Evolutionary conservation across 1,139 yeast species (phyloP), one percentile per base, ranked within the genome.

Genomic region (Meyerozyma guilliermondii): DNA sequence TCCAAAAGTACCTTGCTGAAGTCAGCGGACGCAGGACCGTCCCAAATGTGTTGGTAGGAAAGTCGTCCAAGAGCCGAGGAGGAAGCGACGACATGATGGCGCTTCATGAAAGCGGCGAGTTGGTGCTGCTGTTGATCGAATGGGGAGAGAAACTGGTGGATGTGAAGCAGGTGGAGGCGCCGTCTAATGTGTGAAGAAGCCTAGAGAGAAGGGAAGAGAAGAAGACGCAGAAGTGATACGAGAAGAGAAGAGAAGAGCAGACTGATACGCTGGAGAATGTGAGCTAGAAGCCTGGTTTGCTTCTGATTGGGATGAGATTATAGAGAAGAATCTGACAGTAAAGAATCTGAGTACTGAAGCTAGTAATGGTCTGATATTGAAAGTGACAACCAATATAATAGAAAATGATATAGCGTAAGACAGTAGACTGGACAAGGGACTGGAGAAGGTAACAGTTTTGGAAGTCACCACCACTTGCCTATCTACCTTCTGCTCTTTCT

Each of bases 81-180:
- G 94, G 92, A 2, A 78, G 80, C 42, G 97, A 89, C 61, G 97
- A 88, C 48, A 80, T 92, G 58, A 68, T 65, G 29, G 73, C 66
- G 37, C 66, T 87, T 48, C 92, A 87, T 54, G 68, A 69, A 22
- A 66, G 70, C 3, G 83, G 81, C 36, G 65, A 63, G 42, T 69
- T 87, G 47, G 67, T 74, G 28, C 64, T 64, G 4, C 63, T 62
- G 46, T 66, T 86, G 58, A 68, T 63, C 42, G 61, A 65, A 23
- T 86, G 94, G 94, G 87, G 87, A n/a, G 75, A 73, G 5, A 74
- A 75, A 50, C 68, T 65, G 39, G 63, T 81, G 41, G 69, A 70
- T 44, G 81, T 79, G n/a, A 69, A 66, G 47, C 79, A 74, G 55
- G 61, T 74, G 18, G 77, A 77, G 49, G 71, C 77, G 16, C 86